Evolutionary conservation across 1,284 basidiomycete species (phyloP).

Genomic region (Rhodotorula mucilaginosa): DNA sequence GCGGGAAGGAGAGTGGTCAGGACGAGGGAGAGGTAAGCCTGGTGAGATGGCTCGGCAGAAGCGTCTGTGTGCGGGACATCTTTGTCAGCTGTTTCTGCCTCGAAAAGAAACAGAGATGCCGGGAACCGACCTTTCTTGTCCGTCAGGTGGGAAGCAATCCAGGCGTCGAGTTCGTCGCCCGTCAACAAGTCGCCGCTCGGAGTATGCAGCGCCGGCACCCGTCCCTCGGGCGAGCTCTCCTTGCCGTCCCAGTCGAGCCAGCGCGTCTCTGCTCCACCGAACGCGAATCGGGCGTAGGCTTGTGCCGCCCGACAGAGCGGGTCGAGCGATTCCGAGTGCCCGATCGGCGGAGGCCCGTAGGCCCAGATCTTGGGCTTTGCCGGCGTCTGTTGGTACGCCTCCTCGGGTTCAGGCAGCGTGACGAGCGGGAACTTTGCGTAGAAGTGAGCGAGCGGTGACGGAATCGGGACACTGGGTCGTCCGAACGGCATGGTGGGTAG

Average conservation of each 20-base stretch:
- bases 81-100: no score
- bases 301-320: slow-evolving; percentile 24
- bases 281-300: slow-evolving; percentile 25
- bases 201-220: slow-evolving; percentile 26
- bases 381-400: slow-evolving; percentile 6
- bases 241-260: slow-evolving; percentile 16
- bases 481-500: not conserved
- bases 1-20: slow-evolving; percentile 33
- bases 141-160: slow-evolving; percentile 4
- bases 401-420: not conserved
- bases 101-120: not conserved
- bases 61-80: not conserved
- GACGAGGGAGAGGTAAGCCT: slow-evolving; percentile 33
- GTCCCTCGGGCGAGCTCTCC: slow-evolving; percentile 20
- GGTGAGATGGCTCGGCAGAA: slow-evolving; percentile 14
- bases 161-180: slow-evolving; percentile 13
- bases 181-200: slow-evolving; percentile 23
- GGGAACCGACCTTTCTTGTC: not conserved
- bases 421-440: slow-evolving; percentile 34
- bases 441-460: slow-evolving; percentile 23
- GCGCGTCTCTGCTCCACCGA: not conserved
- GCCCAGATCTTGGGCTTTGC: slow-evolving; percentile 25
- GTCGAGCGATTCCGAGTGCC: slow-evolving; percentile 30
- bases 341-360: slow-evolving; percentile 20
- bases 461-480: slow-evolving; percentile 2